phyloP scores from a whole-genome alignment of 106 monocot species.

The Triglochin maritima region DNA sequence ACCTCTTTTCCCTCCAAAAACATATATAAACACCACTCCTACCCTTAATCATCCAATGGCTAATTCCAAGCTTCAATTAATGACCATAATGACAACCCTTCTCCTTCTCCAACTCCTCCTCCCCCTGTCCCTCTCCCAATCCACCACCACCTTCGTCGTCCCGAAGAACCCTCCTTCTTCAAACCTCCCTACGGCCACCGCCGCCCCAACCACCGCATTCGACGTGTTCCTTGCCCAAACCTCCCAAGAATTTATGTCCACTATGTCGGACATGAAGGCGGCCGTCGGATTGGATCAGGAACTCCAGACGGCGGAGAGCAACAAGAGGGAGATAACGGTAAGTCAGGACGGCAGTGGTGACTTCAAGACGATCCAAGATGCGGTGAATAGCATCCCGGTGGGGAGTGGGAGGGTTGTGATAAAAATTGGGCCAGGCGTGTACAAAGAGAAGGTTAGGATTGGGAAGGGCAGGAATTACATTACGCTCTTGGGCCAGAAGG shows the following conservation, averaged over 20 bases:
- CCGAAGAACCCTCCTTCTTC: background rate
- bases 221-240: background rate
- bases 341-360: slow-evolving; percentile 23
- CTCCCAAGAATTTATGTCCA: no score
- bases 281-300: background rate
- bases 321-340: slow-evolving; percentile 10
- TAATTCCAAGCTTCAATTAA: background rate
- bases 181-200: background rate
- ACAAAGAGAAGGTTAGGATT: slow-evolving; percentile 28
- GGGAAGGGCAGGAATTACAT: slow-evolving; percentile 10
- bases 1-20: background rate
- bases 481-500: slow-evolving; percentile 22
- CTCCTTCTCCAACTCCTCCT: background rate
- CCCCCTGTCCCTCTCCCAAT: background rate
- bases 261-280: background rate
- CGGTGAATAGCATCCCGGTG: slow-evolving; percentile 18
- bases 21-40: no score
- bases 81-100: background rate
- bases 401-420: slow-evolving; percentile 16
- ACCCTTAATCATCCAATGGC: background rate
- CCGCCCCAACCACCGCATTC: background rate
- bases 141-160: background rate
- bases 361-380: slow-evolving; percentile 19
- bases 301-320: slow-evolving; percentile 7
- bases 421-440: slow-evolving; percentile 26